Conservation (phyloP, 225 moss, liverwort and hornwort genomes). For the Thuidium tamariscinum region DNA sequence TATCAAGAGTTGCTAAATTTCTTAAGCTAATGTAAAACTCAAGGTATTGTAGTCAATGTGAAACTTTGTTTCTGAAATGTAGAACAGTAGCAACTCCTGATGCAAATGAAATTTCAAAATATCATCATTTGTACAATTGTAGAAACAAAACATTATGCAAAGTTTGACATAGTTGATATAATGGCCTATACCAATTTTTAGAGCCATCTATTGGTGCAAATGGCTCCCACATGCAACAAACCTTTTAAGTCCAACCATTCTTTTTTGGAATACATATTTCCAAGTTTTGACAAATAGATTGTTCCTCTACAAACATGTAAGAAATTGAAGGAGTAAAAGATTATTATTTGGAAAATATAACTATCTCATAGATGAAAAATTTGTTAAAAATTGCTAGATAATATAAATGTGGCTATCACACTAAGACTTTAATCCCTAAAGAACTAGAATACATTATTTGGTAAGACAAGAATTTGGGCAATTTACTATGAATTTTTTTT, state of each 20-base stretch:
- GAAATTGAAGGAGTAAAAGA: no score
- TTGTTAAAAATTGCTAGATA: no score
- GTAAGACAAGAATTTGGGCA: no score
- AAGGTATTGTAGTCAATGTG: neutral
- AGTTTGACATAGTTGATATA: neutral
- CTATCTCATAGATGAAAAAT: no score
- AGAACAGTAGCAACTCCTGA: neutral
- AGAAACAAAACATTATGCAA: neutral
- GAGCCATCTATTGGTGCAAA: fast-evolving
- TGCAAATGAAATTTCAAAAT: no score
- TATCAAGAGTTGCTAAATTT: no score
- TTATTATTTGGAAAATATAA: no score
- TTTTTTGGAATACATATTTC: neutral
- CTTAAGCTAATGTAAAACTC: neutral
- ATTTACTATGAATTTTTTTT: no score
- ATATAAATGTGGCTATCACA: no score
- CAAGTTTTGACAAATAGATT: fast-evolving
- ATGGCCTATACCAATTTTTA: neutral
- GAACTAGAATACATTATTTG: no score
- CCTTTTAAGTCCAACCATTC: no score
- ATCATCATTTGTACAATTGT: neutral
- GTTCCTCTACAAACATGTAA: neutral
- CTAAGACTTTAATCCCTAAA: no score
- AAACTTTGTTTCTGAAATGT: neutral
- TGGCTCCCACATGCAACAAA: neutral